Evolutionary conservation across 2,329 filamentous ascomycete genomes (phyloP), one percentile per base, ranked within the genome.

Genomic region (Raffaelea arxii): DNA sequence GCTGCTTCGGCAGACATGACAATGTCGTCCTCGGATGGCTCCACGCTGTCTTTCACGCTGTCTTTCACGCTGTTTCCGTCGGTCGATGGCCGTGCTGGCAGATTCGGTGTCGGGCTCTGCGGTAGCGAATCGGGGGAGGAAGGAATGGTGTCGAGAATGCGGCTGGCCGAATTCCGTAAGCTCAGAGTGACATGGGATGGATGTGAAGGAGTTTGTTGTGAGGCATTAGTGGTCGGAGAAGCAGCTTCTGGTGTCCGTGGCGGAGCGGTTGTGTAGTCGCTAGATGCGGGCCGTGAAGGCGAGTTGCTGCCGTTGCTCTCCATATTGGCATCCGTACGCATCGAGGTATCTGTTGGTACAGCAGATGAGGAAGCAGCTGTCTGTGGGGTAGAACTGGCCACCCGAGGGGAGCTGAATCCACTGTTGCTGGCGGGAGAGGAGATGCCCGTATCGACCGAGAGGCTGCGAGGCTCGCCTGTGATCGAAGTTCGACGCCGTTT

Each of bases 401-500:
- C 6, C 14, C 32, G 16, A n/a, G 16, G 10, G 27, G 10, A 9
- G 27, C 35, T 30, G 11, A 24, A 22, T 23, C 18, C 27, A 22
- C 22, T 30, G n/a, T 43, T 41, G 25, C 32, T 49, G 46, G 46
- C 48, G 47, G 56, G 55, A 41, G 61, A 59, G 19, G 59, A 59
- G 41, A 58, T 58, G 46, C 57, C 54, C 24, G 65, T 65, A 47
- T 76, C 71, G 54, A 70, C 62, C 19, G 77, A 79, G 49, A 65
- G 65, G 56, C 72, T 75, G 49, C 72, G 69, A 23, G 77, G 80
- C 48, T 49, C 55, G 41, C 66, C 70, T 47, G 72, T 72, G 44
- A 70, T 64, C 14, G 78, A 81, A 25, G 77, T 79, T 54, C 78
- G 74, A 52, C 75, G 77, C 44, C 79, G 75, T 62, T 83, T 83